Conservation (phyloP, 192 early-diverging fungal species). For the Physocladia obscura region DNA sequence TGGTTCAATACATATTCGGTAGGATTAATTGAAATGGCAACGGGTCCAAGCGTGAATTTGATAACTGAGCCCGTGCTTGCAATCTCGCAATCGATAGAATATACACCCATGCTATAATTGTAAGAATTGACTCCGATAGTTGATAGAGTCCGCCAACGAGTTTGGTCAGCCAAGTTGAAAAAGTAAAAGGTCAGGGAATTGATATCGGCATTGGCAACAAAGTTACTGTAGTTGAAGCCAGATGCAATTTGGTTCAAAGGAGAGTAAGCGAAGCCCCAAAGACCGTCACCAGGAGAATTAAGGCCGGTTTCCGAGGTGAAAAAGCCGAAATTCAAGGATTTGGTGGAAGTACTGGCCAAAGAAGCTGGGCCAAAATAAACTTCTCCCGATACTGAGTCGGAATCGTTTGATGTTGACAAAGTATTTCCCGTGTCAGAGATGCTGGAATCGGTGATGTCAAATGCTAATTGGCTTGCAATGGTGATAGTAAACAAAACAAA, state of each 20-base stretch:
- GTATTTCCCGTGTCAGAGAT: background rate
- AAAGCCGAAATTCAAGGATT: slow-evolving; percentile 12
- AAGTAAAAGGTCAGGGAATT: slow-evolving; percentile 51
- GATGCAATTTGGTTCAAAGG: slow-evolving; percentile 32
- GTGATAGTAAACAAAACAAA: too few species aligned
- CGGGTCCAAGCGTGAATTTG: background rate
- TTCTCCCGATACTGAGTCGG: slow-evolving; percentile 24
- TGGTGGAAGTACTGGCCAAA: slow-evolving; percentile 13
- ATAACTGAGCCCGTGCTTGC: slow-evolving; percentile 13
- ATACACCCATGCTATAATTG: background rate
- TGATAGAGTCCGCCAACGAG: slow-evolving; percentile 26
- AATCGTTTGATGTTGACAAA: slow-evolving; percentile 13
- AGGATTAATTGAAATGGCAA: too few species aligned
- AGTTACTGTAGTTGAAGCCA: slow-evolving; percentile 1
- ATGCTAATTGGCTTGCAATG: background rate
- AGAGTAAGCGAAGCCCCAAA: slow-evolving; percentile 39
- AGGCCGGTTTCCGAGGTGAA: slow-evolving; percentile 11
- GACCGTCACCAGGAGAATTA: slow-evolving; percentile 28
- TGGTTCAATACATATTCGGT: slow-evolving; percentile 17
- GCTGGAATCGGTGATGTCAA: slow-evolving; percentile 2
- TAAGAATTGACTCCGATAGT: slow-evolving; percentile 36
- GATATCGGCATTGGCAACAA: slow-evolving; percentile 11
- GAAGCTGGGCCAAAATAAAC: slow-evolving; percentile 23
- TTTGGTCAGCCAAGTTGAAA: slow-evolving; percentile 26
- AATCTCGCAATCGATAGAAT: slow-evolving; percentile 2